Evolutionary conservation across 148 eudicot genomes (phyloP).

Genomic region (Persicaria maculosa): DNA sequence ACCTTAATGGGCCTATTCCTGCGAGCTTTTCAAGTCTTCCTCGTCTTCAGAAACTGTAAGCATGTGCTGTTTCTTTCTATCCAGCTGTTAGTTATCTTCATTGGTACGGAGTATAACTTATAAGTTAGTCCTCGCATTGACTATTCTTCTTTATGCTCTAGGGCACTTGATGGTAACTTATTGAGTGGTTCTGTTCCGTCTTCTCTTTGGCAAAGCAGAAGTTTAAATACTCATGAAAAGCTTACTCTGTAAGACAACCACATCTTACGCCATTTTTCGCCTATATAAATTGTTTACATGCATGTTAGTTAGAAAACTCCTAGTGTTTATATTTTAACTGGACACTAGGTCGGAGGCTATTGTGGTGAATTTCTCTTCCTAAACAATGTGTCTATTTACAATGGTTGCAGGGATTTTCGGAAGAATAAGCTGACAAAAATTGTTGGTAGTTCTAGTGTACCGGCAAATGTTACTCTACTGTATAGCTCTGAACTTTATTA

Average conservation of each 20-base stretch:
- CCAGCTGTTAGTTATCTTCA: neutral
- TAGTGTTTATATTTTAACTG: too few relatives aligned
- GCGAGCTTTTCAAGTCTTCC: conserved; percentile 55
- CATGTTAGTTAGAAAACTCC: too few relatives aligned
- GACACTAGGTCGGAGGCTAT: too few relatives aligned
- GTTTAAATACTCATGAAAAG: conserved; percentile 29
- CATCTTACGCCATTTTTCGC: neutral
- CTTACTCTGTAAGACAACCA: conserved; percentile 50
- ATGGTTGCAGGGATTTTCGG: conserved; percentile 61
- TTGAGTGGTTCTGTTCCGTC: conserved; percentile 58
- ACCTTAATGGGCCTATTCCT: conserved; percentile 67
- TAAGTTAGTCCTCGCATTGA: neutral
- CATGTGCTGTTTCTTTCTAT: neutral
- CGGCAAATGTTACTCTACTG: conserved; percentile 60
- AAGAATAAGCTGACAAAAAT: conserved; percentile 49
- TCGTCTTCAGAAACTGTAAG: conserved; percentile 70
- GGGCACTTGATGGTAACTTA: conserved; percentile 52
- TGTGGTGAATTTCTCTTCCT: neutral
- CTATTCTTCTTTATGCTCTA: conserved; percentile 13
- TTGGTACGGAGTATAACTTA: neutral
- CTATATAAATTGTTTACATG: too few relatives aligned
- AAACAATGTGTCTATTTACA: neutral
- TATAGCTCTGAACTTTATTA: conserved; percentile 21
- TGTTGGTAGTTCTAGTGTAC: conserved; percentile 46
- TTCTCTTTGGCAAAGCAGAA: conserved; percentile 53